Conservation (phyloP, 805 yeast species). For the Yarrowia keelungensis region DNA sequence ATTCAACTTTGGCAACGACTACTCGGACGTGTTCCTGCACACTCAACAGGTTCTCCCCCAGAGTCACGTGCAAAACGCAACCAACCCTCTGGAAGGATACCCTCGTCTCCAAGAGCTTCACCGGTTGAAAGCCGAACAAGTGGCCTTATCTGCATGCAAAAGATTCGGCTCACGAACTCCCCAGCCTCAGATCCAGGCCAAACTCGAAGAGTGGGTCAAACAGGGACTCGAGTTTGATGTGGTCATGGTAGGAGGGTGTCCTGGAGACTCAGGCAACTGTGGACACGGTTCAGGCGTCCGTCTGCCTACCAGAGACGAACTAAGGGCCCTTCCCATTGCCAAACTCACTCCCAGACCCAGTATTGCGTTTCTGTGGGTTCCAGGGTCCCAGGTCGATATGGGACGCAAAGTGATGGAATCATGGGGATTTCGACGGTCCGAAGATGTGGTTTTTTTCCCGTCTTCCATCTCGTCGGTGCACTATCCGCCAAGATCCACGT, state of each 20-base stretch:
- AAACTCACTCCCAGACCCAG: conserved; percentile 84
- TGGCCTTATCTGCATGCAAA: conserved; percentile 58
- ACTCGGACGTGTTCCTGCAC: conserved; percentile 71
- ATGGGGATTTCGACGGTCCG: conserved; percentile 83
- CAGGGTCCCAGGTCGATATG: conserved; percentile 70
- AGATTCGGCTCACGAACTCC: conserved; percentile 71
- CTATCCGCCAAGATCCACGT: conserved; percentile 60
- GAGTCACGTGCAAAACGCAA: conserved; percentile 66
- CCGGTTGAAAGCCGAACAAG: conserved; percentile 67
- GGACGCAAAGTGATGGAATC: conserved; percentile 57
- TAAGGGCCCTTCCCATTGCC: conserved; percentile 72
- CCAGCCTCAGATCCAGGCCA: conserved; percentile 61
- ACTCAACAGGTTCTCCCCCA: conserved; percentile 66
- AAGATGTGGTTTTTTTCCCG: conserved; percentile 84
- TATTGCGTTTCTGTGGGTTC: conserved; percentile 85
- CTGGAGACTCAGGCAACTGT: conserved; percentile 57
- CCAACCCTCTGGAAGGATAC: conserved; percentile 78
- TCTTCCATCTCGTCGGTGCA: conserved; percentile 68
- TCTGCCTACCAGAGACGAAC: conserved; percentile 63
- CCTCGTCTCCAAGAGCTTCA: conserved; percentile 79
- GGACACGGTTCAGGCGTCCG: conserved; percentile 45
- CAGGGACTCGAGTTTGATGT: conserved; percentile 77
- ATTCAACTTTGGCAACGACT: conserved; percentile 67
- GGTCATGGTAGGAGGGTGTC: conserved; percentile 87
- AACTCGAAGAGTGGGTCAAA: conserved; percentile 67